A percentile compares a stretch with the other conserved stretches of the same genome.
Evolutionary conservation across 305 asterid genomes (phyloP).

Genomic region (Solanum hybrid): DNA sequence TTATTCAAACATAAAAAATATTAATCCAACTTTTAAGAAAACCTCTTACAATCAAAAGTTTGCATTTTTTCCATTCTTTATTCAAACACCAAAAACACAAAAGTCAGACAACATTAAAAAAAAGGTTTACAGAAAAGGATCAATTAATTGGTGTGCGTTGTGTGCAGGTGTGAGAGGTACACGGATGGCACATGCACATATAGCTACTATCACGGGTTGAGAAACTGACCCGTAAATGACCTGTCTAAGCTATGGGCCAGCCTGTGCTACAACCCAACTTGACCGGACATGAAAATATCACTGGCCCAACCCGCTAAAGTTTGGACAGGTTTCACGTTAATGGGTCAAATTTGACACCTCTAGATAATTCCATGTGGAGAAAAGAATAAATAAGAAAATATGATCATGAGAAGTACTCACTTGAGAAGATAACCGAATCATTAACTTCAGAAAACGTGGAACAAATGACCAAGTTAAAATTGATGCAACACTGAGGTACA

Average conservation of each 20-base stretch:
- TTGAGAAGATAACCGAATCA: conserved; percentile 79
- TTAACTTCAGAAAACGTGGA: conserved; percentile 79
- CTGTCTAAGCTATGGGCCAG: background rate
- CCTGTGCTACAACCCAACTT: background rate
- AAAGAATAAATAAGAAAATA: background rate
- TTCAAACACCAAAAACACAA: background rate
- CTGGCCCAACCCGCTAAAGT: too few relatives aligned
- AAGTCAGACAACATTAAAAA: background rate
- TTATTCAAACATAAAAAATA: background rate
- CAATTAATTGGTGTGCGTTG: background rate
- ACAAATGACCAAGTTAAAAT: conserved; percentile 73
- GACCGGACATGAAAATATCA: background rate
- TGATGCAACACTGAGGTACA: conserved; percentile 65
- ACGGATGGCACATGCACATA: background rate
- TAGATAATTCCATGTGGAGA: background rate
- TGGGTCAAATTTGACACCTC: background rate
- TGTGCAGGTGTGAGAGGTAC: background rate
- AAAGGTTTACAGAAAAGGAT: background rate
- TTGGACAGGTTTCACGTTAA: too few relatives aligned
- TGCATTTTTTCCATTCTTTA: background rate
- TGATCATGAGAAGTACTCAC: conserved; percentile 37
- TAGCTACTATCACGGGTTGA: background rate
- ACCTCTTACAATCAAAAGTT: background rate
- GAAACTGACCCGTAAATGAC: background rate
- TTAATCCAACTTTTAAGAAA: background rate